These are phyloP conservation scores for Gilbertella persicaria DNA, from an alignment of 371 early-diverging fungal species.

Conservation along the genomic window DNA sequence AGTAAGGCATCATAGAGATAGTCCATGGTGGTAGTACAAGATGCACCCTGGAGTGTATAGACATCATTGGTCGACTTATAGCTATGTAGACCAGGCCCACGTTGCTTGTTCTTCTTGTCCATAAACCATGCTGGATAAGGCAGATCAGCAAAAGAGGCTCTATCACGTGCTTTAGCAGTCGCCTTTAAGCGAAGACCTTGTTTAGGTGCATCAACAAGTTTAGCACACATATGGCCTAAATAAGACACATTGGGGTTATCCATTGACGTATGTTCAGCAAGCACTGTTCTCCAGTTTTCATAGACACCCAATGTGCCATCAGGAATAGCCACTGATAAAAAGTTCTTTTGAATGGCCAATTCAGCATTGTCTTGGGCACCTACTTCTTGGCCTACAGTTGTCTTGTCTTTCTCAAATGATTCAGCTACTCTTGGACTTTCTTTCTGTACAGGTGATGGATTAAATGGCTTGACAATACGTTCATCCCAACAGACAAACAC, in stretches of 20 bases:
- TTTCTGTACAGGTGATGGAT: conserved; percentile 19
- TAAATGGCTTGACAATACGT: conserved; percentile 38
- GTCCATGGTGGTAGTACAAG: conserved; percentile 40
- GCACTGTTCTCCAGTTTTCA: conserved; percentile 45
- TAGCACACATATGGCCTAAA: conserved; percentile 50
- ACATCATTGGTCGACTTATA: conserved; percentile 28
- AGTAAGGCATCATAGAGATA: conserved; percentile 28
- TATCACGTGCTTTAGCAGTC: conserved; percentile 17
- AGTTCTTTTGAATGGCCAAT: conserved; percentile 27
- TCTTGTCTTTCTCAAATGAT: conserved; percentile 35
- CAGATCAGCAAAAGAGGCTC: conserved; percentile 8
- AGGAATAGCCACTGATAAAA: conserved; percentile 30
- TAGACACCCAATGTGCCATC: conserved; percentile 42
- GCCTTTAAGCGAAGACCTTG: conserved; percentile 43
- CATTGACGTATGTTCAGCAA: conserved; percentile 31
- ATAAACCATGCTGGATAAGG: conserved; percentile 47
- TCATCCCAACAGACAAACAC: conserved; percentile 57
- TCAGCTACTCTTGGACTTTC: conserved; percentile 19
- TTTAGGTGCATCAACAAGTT: conserved; percentile 50
- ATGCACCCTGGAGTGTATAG: conserved; percentile 13
- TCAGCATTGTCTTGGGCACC: conserved; percentile 7
- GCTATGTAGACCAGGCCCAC: conserved; percentile 13
- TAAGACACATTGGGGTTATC: conserved; percentile 42
- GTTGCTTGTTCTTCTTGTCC: conserved; percentile 38
- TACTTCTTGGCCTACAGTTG: conserved; percentile 21